Evolutionary conservation across 1,284 basidiomycete species (phyloP).

Genomic region (Clitocybe nebularis): DNA sequence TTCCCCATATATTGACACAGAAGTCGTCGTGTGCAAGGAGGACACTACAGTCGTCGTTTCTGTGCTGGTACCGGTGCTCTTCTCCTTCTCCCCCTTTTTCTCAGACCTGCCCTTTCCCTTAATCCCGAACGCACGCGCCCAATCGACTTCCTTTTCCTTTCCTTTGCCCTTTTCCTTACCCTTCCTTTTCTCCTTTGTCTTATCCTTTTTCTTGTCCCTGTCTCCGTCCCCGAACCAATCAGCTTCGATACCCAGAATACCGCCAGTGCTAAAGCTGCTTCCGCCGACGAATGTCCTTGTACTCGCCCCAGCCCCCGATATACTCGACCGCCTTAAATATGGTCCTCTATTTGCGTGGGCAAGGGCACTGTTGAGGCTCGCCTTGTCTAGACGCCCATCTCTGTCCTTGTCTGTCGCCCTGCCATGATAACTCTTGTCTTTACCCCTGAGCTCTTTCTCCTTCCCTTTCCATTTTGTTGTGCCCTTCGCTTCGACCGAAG

Average conservation of each 20-base stretch:
- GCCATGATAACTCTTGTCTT: neutral
- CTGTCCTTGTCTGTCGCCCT: conserved; percentile 3
- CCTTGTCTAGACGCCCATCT: neutral
- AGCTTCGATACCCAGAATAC: too few relatives aligned
- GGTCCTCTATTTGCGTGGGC: too few relatives aligned
- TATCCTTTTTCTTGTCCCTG: conserved; percentile 11
- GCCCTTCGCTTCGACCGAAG: neutral
- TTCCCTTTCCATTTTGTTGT: conserved; percentile 3
- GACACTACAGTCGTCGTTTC: too few relatives aligned
- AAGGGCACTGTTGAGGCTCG: too few relatives aligned
- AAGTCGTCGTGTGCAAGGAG: too few relatives aligned
- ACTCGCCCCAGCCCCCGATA: neutral
- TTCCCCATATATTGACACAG: too few relatives aligned
- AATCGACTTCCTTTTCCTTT: too few relatives aligned
- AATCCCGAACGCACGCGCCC: neutral
- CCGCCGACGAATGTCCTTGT: neutral
- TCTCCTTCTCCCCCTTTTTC: too few relatives aligned
- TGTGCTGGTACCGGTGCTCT: too few relatives aligned
- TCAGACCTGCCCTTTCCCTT: too few relatives aligned
- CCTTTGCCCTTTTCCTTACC: conserved; percentile 8
- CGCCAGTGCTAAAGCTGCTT: too few relatives aligned
- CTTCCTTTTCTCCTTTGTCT: conserved; percentile 2
- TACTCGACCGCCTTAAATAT: neutral
- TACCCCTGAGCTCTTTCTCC: neutral
- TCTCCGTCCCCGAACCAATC: too few relatives aligned